Conservation (phyloP, 2,329 filamentous ascomycete genomes). For the Xylariaceae sp. region DNA sequence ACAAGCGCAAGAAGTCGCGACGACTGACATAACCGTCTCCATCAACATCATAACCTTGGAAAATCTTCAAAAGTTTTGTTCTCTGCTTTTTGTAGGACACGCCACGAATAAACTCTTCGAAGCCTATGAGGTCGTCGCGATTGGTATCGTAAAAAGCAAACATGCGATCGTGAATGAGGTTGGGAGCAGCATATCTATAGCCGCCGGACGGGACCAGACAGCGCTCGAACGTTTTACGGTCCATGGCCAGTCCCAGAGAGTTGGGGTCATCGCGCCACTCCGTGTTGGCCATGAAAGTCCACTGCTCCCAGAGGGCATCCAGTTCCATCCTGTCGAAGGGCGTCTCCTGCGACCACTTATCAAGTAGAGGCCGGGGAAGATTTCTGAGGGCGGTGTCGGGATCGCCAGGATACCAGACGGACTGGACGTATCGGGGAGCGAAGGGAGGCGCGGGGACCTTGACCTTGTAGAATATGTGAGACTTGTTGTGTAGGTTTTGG, state of each 20-base stretch:
- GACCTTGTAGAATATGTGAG: conserved; percentile 96
- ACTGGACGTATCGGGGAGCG: conserved; percentile 73
- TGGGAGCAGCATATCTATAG: conserved; percentile 72
- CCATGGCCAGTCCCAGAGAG: conserved; percentile 76
- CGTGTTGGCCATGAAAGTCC: conserved; percentile 85
- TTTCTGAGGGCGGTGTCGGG: conserved; percentile 65
- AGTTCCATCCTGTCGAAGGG: conserved; percentile 82
- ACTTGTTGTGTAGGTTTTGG: conserved; percentile 73
- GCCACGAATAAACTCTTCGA: conserved; percentile 85
- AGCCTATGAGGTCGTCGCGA: conserved; percentile 81
- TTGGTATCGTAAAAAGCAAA: conserved; percentile 96
- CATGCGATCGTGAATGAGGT: conserved; percentile 92
- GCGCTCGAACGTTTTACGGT: conserved; percentile 86
- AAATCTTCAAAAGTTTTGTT: conserved; percentile 69
- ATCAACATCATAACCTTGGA: conserved; percentile 88
- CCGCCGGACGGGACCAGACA: conserved; percentile 84
- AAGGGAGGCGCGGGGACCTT: conserved; percentile 83
- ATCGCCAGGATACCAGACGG: conserved; percentile 85
- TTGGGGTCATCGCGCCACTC: conserved; percentile 80
- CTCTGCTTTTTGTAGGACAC: conserved; percentile 67
- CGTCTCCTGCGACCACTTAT: conserved; percentile 66
- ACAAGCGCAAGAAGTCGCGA: conserved; percentile 85
- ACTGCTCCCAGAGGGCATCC: conserved; percentile 94
- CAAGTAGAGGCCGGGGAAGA: conserved; percentile 64
- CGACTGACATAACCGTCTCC: conserved; percentile 80